Evolutionary conservation across 202 grass and related monocot species (phyloP).

Genomic region (Hordeum pubiflorum): DNA sequence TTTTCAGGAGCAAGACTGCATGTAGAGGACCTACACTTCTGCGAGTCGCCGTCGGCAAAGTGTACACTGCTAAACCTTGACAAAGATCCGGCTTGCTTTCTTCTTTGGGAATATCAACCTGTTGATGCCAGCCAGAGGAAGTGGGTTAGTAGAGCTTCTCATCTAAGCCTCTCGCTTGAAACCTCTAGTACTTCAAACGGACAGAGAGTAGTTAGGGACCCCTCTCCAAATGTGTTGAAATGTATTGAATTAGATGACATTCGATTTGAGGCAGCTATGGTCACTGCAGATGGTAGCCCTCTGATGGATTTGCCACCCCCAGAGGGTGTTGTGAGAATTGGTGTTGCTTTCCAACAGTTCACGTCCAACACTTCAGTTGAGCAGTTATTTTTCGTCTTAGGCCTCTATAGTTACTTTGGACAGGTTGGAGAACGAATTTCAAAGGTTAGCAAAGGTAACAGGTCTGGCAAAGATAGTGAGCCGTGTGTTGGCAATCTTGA

Average conservation of each 20-base stretch:
- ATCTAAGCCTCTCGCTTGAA: constrained; percentile 83
- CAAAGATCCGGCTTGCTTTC: constrained; percentile 89
- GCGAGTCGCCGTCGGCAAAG: constrained; percentile 68
- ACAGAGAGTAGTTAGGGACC: constrained; percentile 29
- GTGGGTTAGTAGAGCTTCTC: constrained; percentile 57
- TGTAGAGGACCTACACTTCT: constrained; percentile 76
- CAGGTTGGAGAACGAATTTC: constrained; percentile 73
- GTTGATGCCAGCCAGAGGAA: constrained; percentile 92
- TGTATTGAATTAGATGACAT: constrained; percentile 80
- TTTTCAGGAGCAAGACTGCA: constrained; percentile 92
- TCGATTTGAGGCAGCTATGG: constrained; percentile 91
- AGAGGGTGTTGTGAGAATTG: constrained; percentile 93
- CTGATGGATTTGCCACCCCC: constrained; percentile 82
- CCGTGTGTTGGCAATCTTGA: constrained; percentile 33
- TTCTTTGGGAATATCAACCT: constrained; percentile 89
- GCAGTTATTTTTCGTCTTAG: constrained; percentile 92
- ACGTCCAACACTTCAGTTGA: constrained; percentile 84
- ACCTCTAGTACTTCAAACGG: constrained; percentile 45
- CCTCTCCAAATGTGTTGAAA: constrained; percentile 63
- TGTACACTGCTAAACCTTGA: constrained; percentile 93
- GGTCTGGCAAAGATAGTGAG: constrained; percentile 25
- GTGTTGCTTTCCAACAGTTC: constrained; percentile 69
- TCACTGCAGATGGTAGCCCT: constrained; percentile 81
- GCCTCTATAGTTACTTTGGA: constrained; percentile 93
- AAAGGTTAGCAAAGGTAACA: constrained; percentile 69